Base-by-base conservation (phyloP, 108 stramenopile species). In the Cyclotella atomus region DNA sequence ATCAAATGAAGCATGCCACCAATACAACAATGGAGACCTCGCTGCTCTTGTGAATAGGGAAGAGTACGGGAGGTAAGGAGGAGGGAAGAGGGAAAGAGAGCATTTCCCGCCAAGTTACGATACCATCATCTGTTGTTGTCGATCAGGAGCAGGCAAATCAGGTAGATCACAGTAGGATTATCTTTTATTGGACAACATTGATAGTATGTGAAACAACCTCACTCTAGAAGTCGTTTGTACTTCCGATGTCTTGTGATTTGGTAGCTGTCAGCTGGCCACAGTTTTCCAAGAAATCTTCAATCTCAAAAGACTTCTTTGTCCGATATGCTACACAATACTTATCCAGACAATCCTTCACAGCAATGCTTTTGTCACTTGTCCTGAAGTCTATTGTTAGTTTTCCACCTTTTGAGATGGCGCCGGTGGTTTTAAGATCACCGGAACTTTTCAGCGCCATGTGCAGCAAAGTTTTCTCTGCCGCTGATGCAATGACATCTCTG, bases 351-450 rank as follows among this genome's bases (percentile, higher is more conserved):
- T 93, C 87, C 55, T 82, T 83, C 23, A 86, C 89, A 65, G 76
- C 75, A 10, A 86, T 66, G 46, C 84, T 82, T 9, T 75, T 71
- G 14, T 83, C 87, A 17, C 38, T 38, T 36, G 54, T 88, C 19
- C 85, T 87, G 46, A 93, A 90, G 41, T 76, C 71, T 14, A 93
- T 61, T n/a, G 88, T 82, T 83, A 93, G 81, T 64, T 87, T 90
- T 9, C 92, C 92, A 67, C 89, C 84, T 83, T 90, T 87, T 10
- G 54, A n/a, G 24, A 77, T 71, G 5, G 35, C 35, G 15, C 33
- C 43, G 33, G 36, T 47, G 10, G 25, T 60, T 43, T 67, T 60
- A 25, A 76, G 56, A 43, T 89, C 79, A 4, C 85, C 61, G 21
- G 68, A 24, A 24, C 77, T 59, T 14, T 82, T 63, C 30, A 93